Evolutionary conservation across 257 asterid genomes (phyloP).

Genomic region (Nicotiana knightiana): DNA sequence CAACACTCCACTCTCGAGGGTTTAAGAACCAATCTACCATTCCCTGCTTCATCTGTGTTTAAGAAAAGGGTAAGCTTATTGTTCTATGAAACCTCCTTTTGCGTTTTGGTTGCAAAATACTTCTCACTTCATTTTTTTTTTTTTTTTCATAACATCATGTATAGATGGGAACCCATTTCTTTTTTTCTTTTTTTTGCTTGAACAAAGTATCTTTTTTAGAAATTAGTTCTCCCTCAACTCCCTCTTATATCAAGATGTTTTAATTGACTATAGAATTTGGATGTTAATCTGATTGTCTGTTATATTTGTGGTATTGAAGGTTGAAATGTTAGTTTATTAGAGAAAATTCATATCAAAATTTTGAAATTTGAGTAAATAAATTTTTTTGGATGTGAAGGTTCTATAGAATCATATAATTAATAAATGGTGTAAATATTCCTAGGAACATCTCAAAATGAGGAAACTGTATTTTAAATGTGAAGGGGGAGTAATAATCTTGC

Average conservation of each 20-base stretch:
- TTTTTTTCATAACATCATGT: neutral
- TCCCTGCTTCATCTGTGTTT: neutral
- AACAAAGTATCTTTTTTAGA: neutral
- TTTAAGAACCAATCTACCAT: neutral
- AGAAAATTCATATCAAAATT: neutral
- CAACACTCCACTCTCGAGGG: neutral
- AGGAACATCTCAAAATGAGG: neutral
- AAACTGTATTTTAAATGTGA: neutral
- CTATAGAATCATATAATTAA: neutral
- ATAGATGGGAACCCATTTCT: neutral
- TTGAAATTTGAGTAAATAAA: neutral
- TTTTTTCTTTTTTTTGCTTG: neutral
- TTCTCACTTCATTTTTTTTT: neutral
- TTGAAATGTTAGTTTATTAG: neutral
- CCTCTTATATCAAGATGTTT: neutral
- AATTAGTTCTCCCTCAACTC: neutral
- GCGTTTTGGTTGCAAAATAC: neutral
- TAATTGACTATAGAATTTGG: neutral
- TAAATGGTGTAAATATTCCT: neutral
- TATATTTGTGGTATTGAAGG: neutral
- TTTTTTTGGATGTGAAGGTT: neutral
- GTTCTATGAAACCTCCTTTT: neutral
- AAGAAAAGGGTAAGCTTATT: neutral
- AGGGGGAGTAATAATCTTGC: neutral
- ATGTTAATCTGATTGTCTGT: neutral